Base-by-base conservation (phyloP, 768 basidiomycete genomes). In the Macrolepiota dolichaula region DNA sequence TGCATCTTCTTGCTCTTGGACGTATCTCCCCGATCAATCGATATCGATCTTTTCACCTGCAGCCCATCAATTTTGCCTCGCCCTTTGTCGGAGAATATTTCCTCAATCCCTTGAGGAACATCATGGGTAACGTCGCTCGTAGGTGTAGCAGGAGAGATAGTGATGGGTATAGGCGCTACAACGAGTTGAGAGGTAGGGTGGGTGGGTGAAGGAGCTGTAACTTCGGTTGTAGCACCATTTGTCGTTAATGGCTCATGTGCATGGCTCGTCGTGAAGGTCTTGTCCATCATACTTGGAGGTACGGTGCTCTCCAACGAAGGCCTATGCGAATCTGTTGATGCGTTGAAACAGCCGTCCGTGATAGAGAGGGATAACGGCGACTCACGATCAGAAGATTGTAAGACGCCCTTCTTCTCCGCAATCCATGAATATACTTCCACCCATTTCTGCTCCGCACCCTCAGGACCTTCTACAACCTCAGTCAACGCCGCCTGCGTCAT, bases 361-460 rank as follows among this genome's bases (percentile, higher is more conserved):
- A 44, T 11, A 22, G 17, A 22, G 32, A 11, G 46, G 4, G 17
- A 49, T 15, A 19, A 27, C 12, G 4, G n/a, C 2, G 55, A 65
- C 32, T 61, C 59, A 58, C 55, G 44, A 40, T 64, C 63, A 50
- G 68, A 55, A 55, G 65, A 66, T 50, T 66, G 65, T 9, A 70
- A 64, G 50, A 66, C 42, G 29, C 75, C 72, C 49, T 70, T 80
- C 66, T 79, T 77, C 59, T 87, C 88, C 0, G 94, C 87, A 68
- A 94, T 87, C 90, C 91, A 97, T 4, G 83, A 76, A 71, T 96
- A 96, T 7, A 94, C 81, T 27, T 94, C 92, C 15, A 94, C 77
- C 85, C 94, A 95, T 59, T 85, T 87, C 17, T 77, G 74, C 63
- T 90, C 87, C 0, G 94, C 95, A 42, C 86, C 84, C 66, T 96